phyloP scores from a whole-genome alignment of 2,329 filamentous ascomycete genomes.

The Magnaporthiopsis rhizophila region DNA sequence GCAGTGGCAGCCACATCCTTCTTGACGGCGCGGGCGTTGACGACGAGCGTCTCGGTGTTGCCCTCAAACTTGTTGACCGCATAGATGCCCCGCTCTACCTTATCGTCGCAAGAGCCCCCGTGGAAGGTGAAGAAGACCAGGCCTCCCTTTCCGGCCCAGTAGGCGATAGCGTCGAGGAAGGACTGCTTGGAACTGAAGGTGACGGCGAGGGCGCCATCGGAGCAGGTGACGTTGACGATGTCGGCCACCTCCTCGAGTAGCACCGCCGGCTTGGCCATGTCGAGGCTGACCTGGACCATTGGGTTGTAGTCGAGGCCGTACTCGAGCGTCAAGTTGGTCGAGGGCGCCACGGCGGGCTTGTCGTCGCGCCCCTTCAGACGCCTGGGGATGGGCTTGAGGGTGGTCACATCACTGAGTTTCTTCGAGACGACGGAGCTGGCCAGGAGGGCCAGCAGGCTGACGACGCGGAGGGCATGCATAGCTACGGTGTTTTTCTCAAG shows the following conservation, averaged over 20 bases:
- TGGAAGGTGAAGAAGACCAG: conserved; percentile 35
- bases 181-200: conserved; percentile 18
- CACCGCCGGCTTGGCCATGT: conserved; percentile 21
- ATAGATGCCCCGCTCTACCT: conserved; percentile 31
- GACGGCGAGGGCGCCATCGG: conserved; percentile 17
- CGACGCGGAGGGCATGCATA: conserved; percentile 1
- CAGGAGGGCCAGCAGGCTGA: conserved; percentile 6
- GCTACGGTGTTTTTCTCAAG: not conserved
- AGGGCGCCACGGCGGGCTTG: conserved; percentile 6
- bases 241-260: conserved; percentile 23
- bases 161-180: conserved; percentile 16
- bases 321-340: conserved; percentile 9
- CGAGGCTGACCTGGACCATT: conserved; percentile 17
- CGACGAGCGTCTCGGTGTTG: conserved; percentile 19
- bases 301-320: conserved; percentile 9
- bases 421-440: conserved; percentile 1
- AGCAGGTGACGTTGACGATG: conserved; percentile 22
- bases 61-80: conserved; percentile 21
- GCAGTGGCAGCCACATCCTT: conserved; percentile 25
- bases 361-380: not conserved
- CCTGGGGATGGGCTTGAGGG: conserved; percentile 7
- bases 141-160: conserved; percentile 17
- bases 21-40: conserved; percentile 24
- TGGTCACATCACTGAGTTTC: conserved; percentile 5
- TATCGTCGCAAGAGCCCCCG: conserved; percentile 30